Base-by-base conservation (phyloP, 768 basidiomycete genomes). In the Mycena haematopus region DNA sequence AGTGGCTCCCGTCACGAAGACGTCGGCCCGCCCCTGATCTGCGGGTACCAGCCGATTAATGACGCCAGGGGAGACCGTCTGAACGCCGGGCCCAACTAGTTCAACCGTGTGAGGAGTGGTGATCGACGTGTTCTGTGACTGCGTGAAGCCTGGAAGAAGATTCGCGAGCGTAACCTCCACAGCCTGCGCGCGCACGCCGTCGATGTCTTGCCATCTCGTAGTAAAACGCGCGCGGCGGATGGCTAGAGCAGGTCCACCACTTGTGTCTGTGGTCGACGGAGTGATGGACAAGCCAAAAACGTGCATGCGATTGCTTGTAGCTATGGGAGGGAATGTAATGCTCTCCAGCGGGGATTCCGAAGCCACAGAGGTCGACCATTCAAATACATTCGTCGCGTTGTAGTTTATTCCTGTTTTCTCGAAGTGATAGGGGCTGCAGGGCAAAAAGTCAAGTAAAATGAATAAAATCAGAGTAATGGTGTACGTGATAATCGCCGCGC, bases 121-220 rank as follows among this genome's bases (percentile, higher is more conserved):
- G 24, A 80, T 51, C n/a, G 42, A 17, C 17, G 10, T n/a, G 42
- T 3, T 27, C 2, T 14, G 13, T 11, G 74, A 70, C 1, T 69
- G 55, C 0, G 73, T 44, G 35, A 51, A 73, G 2, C 73, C 72
- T 0, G 84, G 80, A 6, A 83, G 71, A 9, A 85, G 70, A 62
- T 87, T 87, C 22, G 79, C 79, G 15, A 87, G 65, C 0, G 82
- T 83, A 38, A 87, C 77, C 50, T 84, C 80, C 0, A 87, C 79
- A 0, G 77, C 78, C 66, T 86, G 84, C 7, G 78, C 78, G 29
- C 77, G 78, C 51, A 69, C 68, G 9, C 73, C 74, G 29, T 73
- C 33, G 21, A 79, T 67, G 19, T 75, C 66, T 27, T 79, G 77
- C 82, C 82, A 85, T n/a, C 82, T 78, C 1, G 76, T 78, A 15